phyloP scores from a whole-genome alignment of 345 rosid genomes.

The Salix arbutifolia region DNA sequence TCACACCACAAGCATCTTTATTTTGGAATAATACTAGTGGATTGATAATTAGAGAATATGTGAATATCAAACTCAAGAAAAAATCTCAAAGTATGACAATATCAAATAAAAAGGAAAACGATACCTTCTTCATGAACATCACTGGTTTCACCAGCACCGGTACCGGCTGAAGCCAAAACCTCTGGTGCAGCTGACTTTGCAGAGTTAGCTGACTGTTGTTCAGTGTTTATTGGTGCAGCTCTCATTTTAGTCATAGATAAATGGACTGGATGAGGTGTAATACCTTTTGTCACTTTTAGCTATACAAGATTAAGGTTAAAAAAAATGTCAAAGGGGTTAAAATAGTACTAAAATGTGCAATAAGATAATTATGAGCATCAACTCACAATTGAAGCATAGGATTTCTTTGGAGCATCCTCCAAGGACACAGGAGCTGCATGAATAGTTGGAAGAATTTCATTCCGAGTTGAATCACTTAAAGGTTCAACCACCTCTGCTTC shows the following conservation, averaged over 20 bases:
- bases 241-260: constrained; percentile 33
- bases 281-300: constrained; percentile 52
- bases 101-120: constrained; percentile 1
- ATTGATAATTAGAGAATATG: neutral
- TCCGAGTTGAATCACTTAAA: constrained; percentile 20
- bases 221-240: constrained; percentile 30
- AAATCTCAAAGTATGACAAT: neutral
- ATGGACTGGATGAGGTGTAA: constrained; percentile 32
- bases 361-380: constrained; percentile 2
- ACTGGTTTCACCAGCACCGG: constrained; percentile 40
- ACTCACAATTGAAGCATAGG: constrained; percentile 78
- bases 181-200: constrained; percentile 38
- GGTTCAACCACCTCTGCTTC: constrained; percentile 48
- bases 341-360: neutral
- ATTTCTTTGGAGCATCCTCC: constrained; percentile 65
- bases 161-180: constrained; percentile 28
- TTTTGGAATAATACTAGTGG: neutral
- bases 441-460: constrained; percentile 24
- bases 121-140: constrained; percentile 50
- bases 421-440: constrained; percentile 41
- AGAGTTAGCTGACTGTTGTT: constrained; percentile 25
- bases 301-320: constrained; percentile 19
- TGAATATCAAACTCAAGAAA: neutral
- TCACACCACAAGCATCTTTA: neutral
- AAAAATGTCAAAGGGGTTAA: neutral